Percentiles rank a stretch among this genome's conserved stretches.
These are phyloP conservation scores for Mortierella sp. DNA, from an alignment of 371 early-diverging fungal genomes.

Conservation along the genomic window DNA sequence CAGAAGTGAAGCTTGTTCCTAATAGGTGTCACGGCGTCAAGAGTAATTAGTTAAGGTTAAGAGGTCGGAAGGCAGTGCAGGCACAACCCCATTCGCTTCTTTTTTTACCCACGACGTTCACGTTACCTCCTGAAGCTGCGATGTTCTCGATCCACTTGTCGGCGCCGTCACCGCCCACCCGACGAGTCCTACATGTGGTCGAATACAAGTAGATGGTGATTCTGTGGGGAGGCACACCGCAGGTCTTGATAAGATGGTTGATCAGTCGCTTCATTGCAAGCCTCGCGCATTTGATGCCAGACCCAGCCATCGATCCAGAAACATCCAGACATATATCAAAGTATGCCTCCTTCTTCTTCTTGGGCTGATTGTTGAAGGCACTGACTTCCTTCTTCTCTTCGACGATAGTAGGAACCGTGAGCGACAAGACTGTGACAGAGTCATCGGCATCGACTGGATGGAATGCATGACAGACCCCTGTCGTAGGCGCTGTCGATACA, in stretches of 20 bases:
- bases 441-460: constrained; percentile 33
- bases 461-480: constrained; percentile 33
- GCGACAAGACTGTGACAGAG: constrained; percentile 19
- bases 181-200: constrained; percentile 12
- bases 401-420: constrained; percentile 32
- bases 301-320: constrained; percentile 45
- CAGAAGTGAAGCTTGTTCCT: constrained; percentile 40
- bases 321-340: constrained; percentile 47
- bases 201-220: constrained; percentile 31
- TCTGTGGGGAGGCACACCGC: constrained; percentile 12
- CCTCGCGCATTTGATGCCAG: constrained; percentile 37
- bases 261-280: constrained; percentile 28
- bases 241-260: constrained; percentile 21
- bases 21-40: not conserved
- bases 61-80: constrained; percentile 26
- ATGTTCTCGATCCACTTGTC: constrained; percentile 16
- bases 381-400: not conserved
- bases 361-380: not conserved
- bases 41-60: too few relatives aligned
- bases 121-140: constrained; percentile 31
- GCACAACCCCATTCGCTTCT: constrained; percentile 1
- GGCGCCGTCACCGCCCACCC: constrained; percentile 6
- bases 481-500: not conserved
- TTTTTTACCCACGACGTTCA: not conserved
- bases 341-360: constrained; percentile 19